A percentile compares a stretch with the other conserved stretches of the same genome.
These are phyloP conservation scores for Tricholomella constricta DNA, from an alignment of 768 basidiomycete species.

Conservation along the genomic window DNA sequence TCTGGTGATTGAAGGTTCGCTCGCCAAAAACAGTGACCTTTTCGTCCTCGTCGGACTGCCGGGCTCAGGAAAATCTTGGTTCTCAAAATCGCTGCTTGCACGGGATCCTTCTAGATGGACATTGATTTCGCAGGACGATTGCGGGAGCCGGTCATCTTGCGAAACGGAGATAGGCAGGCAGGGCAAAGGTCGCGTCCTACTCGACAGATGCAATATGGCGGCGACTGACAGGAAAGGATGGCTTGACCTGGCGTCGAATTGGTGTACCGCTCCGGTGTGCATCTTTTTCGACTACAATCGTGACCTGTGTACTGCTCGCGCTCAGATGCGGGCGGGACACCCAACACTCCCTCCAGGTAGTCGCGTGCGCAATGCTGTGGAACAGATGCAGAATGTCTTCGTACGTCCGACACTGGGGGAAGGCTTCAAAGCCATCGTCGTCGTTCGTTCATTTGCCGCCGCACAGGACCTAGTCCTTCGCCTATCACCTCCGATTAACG, in stretches of 20 bases:
- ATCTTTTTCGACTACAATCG: slow-evolving; percentile 57
- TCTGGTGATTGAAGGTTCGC: slow-evolving; percentile 43
- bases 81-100: slow-evolving; percentile 47
- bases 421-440: slow-evolving; percentile 53
- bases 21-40: slow-evolving; percentile 40
- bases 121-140: slow-evolving; percentile 58
- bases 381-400: slow-evolving; percentile 52
- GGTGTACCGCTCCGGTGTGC: slow-evolving; percentile 47
- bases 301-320: slow-evolving; percentile 52
- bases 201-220: slow-evolving; percentile 61
- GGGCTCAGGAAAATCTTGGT: slow-evolving; percentile 63
- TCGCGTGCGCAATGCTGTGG: slow-evolving; percentile 55
- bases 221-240: slow-evolving; percentile 48
- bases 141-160: slow-evolving; percentile 49
- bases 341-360: slow-evolving; percentile 59
- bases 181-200: slow-evolving; percentile 41
- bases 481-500: slow-evolving; percentile 42
- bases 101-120: slow-evolving; percentile 46
- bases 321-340: slow-evolving; percentile 58
- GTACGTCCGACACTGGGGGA: slow-evolving; percentile 47
- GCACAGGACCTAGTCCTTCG: slow-evolving; percentile 46
- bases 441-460: slow-evolving; percentile 52
- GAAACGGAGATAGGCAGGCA: slow-evolving; percentile 50
- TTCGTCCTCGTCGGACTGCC: slow-evolving; percentile 62
- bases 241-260: slow-evolving; percentile 50